Evolutionary conservation across 768 basidiomycete species (phyloP), one percentile per base, ranked within the genome.

Genomic region (Psilocybe sp.): DNA sequence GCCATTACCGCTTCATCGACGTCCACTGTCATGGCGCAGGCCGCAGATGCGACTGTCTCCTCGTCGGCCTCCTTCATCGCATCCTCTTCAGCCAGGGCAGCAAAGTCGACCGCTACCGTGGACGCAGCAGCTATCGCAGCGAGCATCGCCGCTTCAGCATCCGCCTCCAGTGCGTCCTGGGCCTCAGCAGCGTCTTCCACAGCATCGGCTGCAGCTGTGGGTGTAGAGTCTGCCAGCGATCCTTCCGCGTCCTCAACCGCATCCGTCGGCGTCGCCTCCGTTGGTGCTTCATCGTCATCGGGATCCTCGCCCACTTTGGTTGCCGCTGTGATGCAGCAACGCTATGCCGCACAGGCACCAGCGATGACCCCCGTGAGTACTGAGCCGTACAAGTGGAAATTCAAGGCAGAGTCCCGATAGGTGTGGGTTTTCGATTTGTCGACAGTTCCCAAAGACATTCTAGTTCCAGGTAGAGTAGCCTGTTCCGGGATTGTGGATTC

Each of bases 321-420:
- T 13, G 57, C 55, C 15, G 57, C 54, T 33, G 51, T 53, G 11
- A 37, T 56, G 32, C 51, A 48, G 37, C 40, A 19, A 35, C 50
- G 55, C 33, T 46, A 50, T 28, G 50, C 52, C 34, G 54, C 57
- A 5, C 46, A 6, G 28, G 51, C 47, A n/a, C 52, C 52, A 12
- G 53, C 39, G 34, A 51, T 56, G 51, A 65, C 66, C n/a, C 58
- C 66, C 19, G 59, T 65, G 19, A 60, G 59, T 28, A 70, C 70
- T 14, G 69, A 62, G 32, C 72, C 67, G 7, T 73, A 73, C 52
- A 56, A 61, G 51, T 74, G 70, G 69, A 65, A 60, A 57, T 76
- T 75, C 62, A 64, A 51, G 19, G 48, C 44, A 35, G 55, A 57
- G 40, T 47, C 33, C 10, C 12, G 16, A 31, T 20, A 40, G 11